phyloP scores from a whole-genome alignment of 345 rosid species.

The Hypericum androsaemum region DNA sequence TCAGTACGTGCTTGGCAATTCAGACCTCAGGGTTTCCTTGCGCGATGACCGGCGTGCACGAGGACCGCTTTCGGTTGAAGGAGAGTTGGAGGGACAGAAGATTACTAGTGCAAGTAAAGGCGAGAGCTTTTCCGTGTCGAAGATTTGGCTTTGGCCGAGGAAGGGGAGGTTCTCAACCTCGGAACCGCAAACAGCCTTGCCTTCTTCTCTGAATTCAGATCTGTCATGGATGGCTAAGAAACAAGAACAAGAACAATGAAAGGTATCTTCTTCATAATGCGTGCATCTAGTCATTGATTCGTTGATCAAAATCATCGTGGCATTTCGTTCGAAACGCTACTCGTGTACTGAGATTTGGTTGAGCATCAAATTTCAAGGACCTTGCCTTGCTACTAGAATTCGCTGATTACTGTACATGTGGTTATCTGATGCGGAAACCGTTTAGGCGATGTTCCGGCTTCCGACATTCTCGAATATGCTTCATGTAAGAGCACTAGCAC shows the following conservation, averaged over 20 bases:
- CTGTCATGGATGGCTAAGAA: conserved; percentile 18
- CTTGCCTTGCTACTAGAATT: no score
- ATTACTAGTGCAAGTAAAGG: conserved; percentile 12
- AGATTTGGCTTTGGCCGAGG: conserved; percentile 26
- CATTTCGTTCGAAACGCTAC: no score
- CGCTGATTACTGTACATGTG: no score
- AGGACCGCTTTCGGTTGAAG: conserved; percentile 9
- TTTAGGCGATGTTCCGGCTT: no score
- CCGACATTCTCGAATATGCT: no score
- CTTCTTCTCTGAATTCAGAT: conserved; percentile 10
- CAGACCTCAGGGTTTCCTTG: conserved; percentile 21
- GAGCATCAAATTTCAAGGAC: no score
- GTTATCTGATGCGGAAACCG: no score
- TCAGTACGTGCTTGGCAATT: conserved; percentile 20
- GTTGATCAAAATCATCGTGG: no score
- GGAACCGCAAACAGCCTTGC: conserved; percentile 14
- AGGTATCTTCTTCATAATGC: conserved; percentile 5
- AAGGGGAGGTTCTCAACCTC: conserved; percentile 19
- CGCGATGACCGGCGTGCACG: conserved; percentile 1
- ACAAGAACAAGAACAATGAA: conserved; percentile 10
- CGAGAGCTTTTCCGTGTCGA: conserved; percentile 24
- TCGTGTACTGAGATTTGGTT: no score
- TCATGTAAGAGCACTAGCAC: no score
- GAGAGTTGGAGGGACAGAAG: conserved; percentile 18
- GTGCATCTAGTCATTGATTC: no score